Conservation (phyloP, 495 filamentous ascomycete genomes). For the Xylaria cubensis region DNA sequence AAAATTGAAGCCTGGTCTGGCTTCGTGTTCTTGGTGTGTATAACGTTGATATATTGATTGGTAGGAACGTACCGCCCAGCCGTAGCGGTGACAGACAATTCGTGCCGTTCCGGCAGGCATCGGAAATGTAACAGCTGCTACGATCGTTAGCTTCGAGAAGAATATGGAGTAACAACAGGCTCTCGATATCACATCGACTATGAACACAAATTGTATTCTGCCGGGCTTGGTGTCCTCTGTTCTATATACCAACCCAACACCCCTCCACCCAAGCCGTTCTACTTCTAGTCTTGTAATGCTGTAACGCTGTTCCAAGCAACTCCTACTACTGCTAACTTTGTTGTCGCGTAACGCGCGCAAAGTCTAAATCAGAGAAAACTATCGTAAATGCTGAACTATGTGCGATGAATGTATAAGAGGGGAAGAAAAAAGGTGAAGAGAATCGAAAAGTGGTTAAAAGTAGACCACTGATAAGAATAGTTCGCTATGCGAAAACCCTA, state of each 20-base stretch:
- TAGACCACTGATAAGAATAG: neutral
- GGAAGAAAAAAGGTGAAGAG: neutral
- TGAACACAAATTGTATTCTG: constrained; percentile 23
- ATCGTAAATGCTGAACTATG: constrained; percentile 23
- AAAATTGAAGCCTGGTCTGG: constrained; percentile 8
- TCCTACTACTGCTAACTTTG: constrained; percentile 18
- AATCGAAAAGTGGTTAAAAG: neutral
- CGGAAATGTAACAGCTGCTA: constrained; percentile 4
- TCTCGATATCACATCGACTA: constrained; percentile 1
- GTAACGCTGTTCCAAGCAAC: constrained; percentile 18
- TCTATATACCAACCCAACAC: constrained; percentile 14
- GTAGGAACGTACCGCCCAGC: constrained; percentile 12
- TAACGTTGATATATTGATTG: constrained; percentile 17
- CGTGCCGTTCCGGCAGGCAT: constrained; percentile 14
- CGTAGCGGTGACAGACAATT: neutral
- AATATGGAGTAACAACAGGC: neutral
- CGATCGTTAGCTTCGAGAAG: neutral
- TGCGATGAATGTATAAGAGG: neutral
- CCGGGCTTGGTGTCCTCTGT: constrained; percentile 3
- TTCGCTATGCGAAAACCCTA: constrained; percentile 14
- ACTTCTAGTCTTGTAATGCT: constrained; percentile 22
- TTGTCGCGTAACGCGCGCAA: constrained; percentile 8
- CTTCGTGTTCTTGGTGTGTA: constrained; percentile 2
- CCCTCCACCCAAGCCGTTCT: constrained; percentile 15
- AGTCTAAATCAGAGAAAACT: constrained; percentile 8